A percentile compares a stretch with the other conserved stretches of the same genome.
Conservation (phyloP, 202 grass and related monocot genomes). For the Brachypodium distachyon region DNA sequence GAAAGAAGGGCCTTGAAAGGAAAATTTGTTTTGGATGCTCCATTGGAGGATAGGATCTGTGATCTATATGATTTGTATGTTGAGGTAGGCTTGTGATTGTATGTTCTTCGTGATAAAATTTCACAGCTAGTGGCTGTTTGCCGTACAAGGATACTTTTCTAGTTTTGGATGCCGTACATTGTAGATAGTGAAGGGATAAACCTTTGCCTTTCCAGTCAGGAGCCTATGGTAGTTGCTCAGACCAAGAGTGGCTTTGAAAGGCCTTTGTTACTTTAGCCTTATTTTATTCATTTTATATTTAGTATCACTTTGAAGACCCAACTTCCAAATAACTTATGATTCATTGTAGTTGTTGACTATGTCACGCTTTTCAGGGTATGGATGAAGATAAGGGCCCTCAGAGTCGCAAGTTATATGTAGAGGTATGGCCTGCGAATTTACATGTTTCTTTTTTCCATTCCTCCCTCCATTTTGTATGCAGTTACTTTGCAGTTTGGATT, state of each 20-base stretch:
- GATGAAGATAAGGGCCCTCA: constrained; percentile 99
- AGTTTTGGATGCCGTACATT: not conserved
- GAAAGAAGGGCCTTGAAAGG: constrained; percentile 55
- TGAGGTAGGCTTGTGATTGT: constrained; percentile 46
- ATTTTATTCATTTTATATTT: not conserved
- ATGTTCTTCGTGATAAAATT: not conserved
- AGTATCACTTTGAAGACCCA: not conserved
- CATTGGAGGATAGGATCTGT: constrained; percentile 88
- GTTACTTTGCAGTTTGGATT: not conserved
- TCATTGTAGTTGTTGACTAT: not conserved
- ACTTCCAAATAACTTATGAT: not conserved
- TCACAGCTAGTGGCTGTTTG: not conserved
- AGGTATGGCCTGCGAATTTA: constrained; percentile 49
- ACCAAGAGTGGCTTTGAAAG: not conserved
- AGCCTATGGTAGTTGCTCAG: not conserved
- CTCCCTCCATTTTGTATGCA: not conserved
- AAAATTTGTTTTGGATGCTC: constrained; percentile 67
- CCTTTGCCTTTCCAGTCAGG: not conserved
- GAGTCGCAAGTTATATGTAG: constrained; percentile 89
- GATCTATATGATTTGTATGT: constrained; percentile 98
- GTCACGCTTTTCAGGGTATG: constrained; percentile 69
- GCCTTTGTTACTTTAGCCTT: not conserved
- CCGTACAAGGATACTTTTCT: not conserved
- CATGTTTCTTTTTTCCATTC: not conserved
- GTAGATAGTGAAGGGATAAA: constrained; percentile 9